Evolutionary conservation across 208 protist species (phyloP).

Genomic region (Wallacemonas sp.): DNA sequence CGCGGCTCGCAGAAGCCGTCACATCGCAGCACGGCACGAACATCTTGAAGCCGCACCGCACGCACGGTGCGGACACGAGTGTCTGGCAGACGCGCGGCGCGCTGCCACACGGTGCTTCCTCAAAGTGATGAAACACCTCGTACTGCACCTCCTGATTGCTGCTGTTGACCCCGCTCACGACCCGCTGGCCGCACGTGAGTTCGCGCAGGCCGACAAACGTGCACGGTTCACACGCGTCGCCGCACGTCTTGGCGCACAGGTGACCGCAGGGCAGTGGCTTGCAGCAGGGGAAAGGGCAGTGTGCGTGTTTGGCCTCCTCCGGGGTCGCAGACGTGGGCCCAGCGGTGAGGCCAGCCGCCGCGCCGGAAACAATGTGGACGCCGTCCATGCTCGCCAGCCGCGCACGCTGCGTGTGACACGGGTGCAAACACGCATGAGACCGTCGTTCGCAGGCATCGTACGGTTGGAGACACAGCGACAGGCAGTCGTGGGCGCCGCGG

Average conservation of each 20-base stretch:
- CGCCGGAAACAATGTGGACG: not conserved
- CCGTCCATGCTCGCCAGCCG: not conserved
- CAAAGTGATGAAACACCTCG: constrained; percentile 71
- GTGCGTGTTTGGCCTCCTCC: constrained; percentile 24
- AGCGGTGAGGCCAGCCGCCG: not conserved
- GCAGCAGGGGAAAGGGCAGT: constrained; percentile 77
- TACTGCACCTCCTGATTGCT: constrained; percentile 36
- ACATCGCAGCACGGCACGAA: constrained; percentile 51
- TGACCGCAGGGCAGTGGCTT: constrained; percentile 66
- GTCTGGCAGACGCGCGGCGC: constrained; percentile 40
- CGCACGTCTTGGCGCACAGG: constrained; percentile 60
- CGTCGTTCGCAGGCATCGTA: constrained; percentile 56
- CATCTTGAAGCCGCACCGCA: constrained; percentile 60
- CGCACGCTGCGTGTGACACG: constrained; percentile 49
- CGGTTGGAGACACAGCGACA: constrained; percentile 59
- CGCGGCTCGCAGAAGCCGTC: constrained; percentile 20
- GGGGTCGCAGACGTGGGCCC: not conserved
- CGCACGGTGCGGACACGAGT: constrained; percentile 56
- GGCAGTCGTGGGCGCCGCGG: constrained; percentile 48
- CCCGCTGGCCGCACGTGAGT: constrained; percentile 80
- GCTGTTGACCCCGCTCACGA: constrained; percentile 64
- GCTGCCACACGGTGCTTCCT: constrained; percentile 57
- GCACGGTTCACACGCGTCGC: constrained; percentile 68
- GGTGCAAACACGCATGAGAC: constrained; percentile 69
- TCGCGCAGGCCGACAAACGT: constrained; percentile 59